Evolutionary conservation across 805 yeast species (phyloP).

Genomic region (Brettanomyces bruxellensis): DNA sequence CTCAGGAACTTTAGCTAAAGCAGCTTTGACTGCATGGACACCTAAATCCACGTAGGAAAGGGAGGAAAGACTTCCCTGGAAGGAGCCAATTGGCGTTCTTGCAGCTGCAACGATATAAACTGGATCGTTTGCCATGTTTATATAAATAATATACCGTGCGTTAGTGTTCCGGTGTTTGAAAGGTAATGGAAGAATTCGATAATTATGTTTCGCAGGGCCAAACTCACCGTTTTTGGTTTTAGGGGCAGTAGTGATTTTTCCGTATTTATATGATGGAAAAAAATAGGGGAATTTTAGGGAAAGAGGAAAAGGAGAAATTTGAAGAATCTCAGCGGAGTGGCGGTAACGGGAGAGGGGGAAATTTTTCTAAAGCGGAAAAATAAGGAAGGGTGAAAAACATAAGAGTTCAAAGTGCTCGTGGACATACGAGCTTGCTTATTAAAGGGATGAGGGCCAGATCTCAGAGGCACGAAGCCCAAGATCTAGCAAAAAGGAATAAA

Average conservation of each 20-base stretch:
- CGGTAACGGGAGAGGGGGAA: no score
- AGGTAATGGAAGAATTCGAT: neutral
- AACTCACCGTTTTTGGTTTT: no score
- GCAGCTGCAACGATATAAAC: constrained; percentile 89
- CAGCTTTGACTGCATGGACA: constrained; percentile 84
- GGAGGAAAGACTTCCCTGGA: constrained; percentile 76
- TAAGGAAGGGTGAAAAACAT: neutral
- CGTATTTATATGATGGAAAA: no score
- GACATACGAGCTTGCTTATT: no score
- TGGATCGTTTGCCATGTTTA: constrained; percentile 21
- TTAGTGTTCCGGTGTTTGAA: neutral
- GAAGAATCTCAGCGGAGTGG: no score
- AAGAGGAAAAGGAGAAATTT: no score
- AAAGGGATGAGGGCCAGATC: neutral
- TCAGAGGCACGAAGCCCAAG: neutral
- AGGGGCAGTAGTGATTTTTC: no score
- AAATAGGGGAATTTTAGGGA: no score
- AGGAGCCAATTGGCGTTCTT: constrained; percentile 94
- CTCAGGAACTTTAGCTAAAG: constrained; percentile 73
- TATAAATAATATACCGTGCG: no score
- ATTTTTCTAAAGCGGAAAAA: neutral
- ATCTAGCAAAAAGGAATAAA: neutral
- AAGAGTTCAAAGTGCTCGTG: neutral
- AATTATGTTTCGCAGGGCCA: no score
- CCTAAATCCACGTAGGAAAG: constrained; percentile 81